These are phyloP conservation scores for Cladosporium sp. DNA, from an alignment of 2,329 filamentous ascomycete species.

Conservation along the genomic window DNA sequence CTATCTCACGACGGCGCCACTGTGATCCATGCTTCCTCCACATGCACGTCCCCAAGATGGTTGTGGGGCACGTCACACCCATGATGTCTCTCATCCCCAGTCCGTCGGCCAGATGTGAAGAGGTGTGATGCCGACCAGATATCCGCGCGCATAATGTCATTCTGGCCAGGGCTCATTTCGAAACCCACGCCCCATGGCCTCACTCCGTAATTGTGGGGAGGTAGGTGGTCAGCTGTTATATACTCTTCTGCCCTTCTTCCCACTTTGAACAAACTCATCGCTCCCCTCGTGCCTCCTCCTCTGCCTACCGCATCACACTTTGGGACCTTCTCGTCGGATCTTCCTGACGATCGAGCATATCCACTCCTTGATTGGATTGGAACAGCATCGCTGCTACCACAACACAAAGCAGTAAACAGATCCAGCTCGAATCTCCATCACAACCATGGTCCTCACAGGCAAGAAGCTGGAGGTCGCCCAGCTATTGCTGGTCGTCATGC, in stretches of 20 bases:
- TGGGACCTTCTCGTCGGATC: neutral
- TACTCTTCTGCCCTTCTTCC: slow-evolving; percentile 9
- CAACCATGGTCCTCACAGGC: slow-evolving; percentile 25
- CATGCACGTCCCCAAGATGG: slow-evolving; percentile 11
- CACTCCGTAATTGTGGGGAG: slow-evolving; percentile 20
- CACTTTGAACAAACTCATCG: neutral
- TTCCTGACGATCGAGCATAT: neutral
- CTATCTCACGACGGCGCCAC: slow-evolving; percentile 13
- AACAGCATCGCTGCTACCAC: neutral
- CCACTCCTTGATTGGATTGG: slow-evolving; percentile 17
- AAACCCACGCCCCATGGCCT: slow-evolving; percentile 20
- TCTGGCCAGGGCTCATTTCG: slow-evolving; percentile 17
- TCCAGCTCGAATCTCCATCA: neutral
- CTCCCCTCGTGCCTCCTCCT: neutral
- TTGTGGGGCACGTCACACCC: slow-evolving; percentile 15
- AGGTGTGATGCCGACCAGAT: slow-evolving; percentile 11
- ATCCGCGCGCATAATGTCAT: slow-evolving; percentile 18
- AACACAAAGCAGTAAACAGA: neutral
- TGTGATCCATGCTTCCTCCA: slow-evolving; percentile 13
- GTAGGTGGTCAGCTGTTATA: slow-evolving; percentile 18
- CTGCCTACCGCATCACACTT: neutral
- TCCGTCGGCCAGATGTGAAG: slow-evolving; percentile 14
- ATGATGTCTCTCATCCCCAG: slow-evolving; percentile 14
- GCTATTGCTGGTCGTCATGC: slow-evolving; percentile 41
- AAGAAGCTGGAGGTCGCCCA: slow-evolving; percentile 29